phyloP scores from a whole-genome alignment of 495 filamentous ascomycete species.

The Paragyromitra xinjiangensis region DNA sequence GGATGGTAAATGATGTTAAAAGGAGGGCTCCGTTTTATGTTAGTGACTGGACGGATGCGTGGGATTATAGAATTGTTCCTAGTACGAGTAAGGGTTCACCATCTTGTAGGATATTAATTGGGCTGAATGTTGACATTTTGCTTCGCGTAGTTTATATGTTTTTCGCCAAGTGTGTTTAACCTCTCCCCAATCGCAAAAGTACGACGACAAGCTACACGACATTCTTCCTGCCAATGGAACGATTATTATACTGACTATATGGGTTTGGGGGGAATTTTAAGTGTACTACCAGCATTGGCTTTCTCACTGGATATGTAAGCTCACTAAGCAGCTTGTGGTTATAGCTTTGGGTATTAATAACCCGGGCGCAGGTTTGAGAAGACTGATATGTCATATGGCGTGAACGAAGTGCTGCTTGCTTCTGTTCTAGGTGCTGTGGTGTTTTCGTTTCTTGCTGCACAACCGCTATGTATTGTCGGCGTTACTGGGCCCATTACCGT shows the following conservation, averaged over 20 bases:
- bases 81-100: slow-evolving; percentile 63
- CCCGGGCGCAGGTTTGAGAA: slow-evolving; percentile 64
- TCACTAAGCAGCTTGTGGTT: neutral
- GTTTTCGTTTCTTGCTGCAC: slow-evolving; percentile 76
- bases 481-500: slow-evolving; percentile 85
- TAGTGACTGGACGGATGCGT: slow-evolving; percentile 83
- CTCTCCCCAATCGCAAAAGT: slow-evolving; percentile 15
- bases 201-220: slow-evolving; percentile 1
- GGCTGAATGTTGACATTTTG: slow-evolving; percentile 8
- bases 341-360: slow-evolving; percentile 5
- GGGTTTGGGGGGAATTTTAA: slow-evolving; percentile 55
- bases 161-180: slow-evolving; percentile 76
- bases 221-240: neutral
- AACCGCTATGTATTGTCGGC: slow-evolving; percentile 86
- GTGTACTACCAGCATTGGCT: slow-evolving; percentile 81
- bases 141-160: slow-evolving; percentile 76
- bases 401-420: slow-evolving; percentile 83
- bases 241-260: slow-evolving; percentile 20
- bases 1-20: slow-evolving; percentile 78
- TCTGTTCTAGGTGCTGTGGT: slow-evolving; percentile 81
- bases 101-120: slow-evolving; percentile 6
- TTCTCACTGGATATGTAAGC: slow-evolving; percentile 84
- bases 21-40: slow-evolving; percentile 76
- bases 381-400: slow-evolving; percentile 79
- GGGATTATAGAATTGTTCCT: slow-evolving; percentile 83